Evolutionary conservation across 805 yeast genomes (phyloP).

Genomic region (Barnettozyma wickerhamii): DNA sequence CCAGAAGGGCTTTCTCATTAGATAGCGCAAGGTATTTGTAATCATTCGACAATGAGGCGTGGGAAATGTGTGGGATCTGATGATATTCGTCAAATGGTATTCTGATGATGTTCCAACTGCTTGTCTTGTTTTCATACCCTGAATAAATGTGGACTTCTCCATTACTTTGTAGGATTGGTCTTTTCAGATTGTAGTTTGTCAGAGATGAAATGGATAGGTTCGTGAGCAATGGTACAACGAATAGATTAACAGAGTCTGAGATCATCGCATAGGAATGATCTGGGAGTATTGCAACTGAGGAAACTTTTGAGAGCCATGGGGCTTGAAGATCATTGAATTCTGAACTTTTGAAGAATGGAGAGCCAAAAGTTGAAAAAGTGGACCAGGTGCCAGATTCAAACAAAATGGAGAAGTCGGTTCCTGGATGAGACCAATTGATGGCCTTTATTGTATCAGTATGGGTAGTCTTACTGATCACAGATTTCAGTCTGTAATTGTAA

Average conservation of each 20-base stretch:
- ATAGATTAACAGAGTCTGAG: conserved; percentile 3
- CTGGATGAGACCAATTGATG: conserved; percentile 15
- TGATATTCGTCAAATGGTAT: conserved; percentile 21
- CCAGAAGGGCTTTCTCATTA: conserved; percentile 15
- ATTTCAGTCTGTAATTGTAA: background rate
- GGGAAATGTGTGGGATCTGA: conserved; percentile 17
- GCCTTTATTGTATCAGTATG: conserved; percentile 4
- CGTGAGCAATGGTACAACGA: conserved; percentile 4
- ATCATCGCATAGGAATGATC: conserved; percentile 9
- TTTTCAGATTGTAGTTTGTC: conserved; percentile 22
- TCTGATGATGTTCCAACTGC: conserved; percentile 21
- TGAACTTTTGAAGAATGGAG: conserved; percentile 18
- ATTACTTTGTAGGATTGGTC: conserved; percentile 21
- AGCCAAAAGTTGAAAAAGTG: conserved; percentile 26
- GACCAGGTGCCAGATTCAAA: conserved; percentile 22
- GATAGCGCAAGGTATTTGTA: conserved; percentile 23
- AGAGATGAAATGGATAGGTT: conserved; percentile 7
- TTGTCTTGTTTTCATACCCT: conserved; percentile 17
- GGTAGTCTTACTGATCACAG: conserved; percentile 5
- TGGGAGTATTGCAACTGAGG: conserved; percentile 1
- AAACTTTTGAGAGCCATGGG: conserved; percentile 6
- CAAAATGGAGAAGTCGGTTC: conserved; percentile 14
- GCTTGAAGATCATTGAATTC: conserved; percentile 1
- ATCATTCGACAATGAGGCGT: conserved; percentile 22
- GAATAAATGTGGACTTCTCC: conserved; percentile 24